Evolutionary conservation across 176 grass and related monocot genomes (phyloP).

Genomic region (Avena eriantha): DNA sequence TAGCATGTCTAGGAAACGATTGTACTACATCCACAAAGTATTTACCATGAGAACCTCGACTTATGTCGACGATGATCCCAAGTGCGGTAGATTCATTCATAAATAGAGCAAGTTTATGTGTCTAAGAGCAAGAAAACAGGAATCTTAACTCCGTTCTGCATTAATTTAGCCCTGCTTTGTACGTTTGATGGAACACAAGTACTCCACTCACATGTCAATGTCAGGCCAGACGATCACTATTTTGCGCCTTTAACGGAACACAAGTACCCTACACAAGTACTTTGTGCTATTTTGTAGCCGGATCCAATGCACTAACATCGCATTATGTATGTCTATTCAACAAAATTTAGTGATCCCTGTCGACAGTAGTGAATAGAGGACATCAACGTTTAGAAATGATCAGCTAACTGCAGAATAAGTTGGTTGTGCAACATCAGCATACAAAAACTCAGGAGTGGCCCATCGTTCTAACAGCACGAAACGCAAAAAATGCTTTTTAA

Average conservation of each 20-base stretch:
- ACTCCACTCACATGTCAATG: not conserved
- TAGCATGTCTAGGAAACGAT: not conserved
- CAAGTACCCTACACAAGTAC: not conserved
- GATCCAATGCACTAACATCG: not conserved
- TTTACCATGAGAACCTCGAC: not conserved
- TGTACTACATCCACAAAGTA: not conserved
- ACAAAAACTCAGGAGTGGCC: not conserved
- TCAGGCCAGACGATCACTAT: not conserved
- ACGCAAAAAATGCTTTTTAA: slow-evolving; percentile 30
- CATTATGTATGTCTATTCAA: not conserved
- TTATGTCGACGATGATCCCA: not conserved
- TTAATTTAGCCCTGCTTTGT: not conserved
- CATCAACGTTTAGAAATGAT: not conserved
- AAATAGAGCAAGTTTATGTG: not conserved
- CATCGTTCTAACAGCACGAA: slow-evolving; percentile 26
- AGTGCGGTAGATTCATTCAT: not conserved
- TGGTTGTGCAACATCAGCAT: not conserved
- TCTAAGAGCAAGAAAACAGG: not conserved
- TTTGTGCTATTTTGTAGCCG: not conserved
- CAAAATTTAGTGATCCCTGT: not conserved
- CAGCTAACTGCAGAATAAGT: not conserved
- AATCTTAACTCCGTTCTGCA: not conserved
- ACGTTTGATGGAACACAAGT: not conserved
- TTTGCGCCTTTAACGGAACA: not conserved
- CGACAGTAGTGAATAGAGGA: not conserved